A percentile compares a stretch with the other conserved stretches of the same genome.
phyloP scores from a whole-genome alignment of 192 early-diverging fungal species.

The Coemansia sp. region DNA sequence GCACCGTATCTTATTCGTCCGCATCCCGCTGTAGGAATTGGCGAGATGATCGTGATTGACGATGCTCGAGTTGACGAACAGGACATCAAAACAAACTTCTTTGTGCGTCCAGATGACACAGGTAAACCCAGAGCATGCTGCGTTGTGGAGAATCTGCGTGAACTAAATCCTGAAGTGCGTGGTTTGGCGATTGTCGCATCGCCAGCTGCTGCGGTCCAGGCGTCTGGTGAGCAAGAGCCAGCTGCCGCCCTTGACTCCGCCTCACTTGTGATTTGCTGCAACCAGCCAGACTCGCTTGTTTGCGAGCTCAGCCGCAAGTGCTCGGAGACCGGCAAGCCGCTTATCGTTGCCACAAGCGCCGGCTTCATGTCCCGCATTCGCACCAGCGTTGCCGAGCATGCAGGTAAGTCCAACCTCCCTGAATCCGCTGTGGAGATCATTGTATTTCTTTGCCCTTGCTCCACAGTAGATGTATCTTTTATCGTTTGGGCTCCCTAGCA shows the following conservation, averaged over 20 bases:
- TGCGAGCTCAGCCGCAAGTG: slow-evolving; percentile 63
- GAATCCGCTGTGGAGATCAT: too few relatives aligned
- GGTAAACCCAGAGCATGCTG: slow-evolving; percentile 67
- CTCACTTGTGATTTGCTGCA: slow-evolving; percentile 74
- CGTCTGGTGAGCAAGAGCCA: slow-evolving; percentile 55
- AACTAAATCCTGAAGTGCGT: slow-evolving; percentile 86
- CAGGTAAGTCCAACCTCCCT: slow-evolving; percentile 63
- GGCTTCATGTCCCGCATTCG: slow-evolving; percentile 81
- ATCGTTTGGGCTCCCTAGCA: neutral
- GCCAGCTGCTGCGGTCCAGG: slow-evolving; percentile 61
- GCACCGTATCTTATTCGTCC: neutral
- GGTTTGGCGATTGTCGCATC: slow-evolving; percentile 63
- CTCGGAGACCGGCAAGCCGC: slow-evolving; percentile 61
- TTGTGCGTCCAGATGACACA: slow-evolving; percentile 67
- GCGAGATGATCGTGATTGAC: slow-evolving; percentile 85
- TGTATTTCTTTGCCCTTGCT: too few relatives aligned
- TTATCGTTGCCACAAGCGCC: slow-evolving; percentile 67
- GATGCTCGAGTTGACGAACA: slow-evolving; percentile 59
- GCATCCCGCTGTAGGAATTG: slow-evolving; percentile 67
- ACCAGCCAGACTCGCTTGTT: slow-evolving; percentile 58
- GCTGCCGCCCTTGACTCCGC: slow-evolving; percentile 59
- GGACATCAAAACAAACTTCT: slow-evolving; percentile 91
- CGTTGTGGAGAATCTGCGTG: slow-evolving; percentile 65
- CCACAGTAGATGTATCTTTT: neutral
- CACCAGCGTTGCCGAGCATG: slow-evolving; percentile 73